These are phyloP conservation scores for Penicillium longicatenatum DNA, from an alignment of 495 filamentous ascomycete species.

Conservation along the genomic window DNA sequence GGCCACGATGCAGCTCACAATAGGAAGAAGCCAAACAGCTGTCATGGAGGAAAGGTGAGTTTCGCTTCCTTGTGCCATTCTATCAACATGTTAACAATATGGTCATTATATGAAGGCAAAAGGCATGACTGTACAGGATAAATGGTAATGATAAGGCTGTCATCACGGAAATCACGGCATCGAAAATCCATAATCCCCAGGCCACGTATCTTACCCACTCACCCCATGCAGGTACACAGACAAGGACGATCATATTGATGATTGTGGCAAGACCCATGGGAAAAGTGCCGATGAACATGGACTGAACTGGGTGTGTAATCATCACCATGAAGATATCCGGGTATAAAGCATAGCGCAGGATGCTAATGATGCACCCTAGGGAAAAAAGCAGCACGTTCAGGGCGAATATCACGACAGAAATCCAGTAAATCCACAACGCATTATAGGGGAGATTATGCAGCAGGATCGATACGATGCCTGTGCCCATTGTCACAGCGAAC, in stretches of 20 bases:
- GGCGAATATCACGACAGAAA: constrained; percentile 55
- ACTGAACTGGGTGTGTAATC: constrained; percentile 59
- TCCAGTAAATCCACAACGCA: constrained; percentile 51
- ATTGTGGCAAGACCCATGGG: constrained; percentile 67
- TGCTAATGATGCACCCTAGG: constrained; percentile 39
- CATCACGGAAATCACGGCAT: constrained; percentile 52
- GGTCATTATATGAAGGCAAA: neutral
- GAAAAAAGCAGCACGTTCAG: constrained; percentile 57
- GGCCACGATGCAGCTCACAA: constrained; percentile 61
- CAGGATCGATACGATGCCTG: constrained; percentile 63
- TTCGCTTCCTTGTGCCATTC: constrained; percentile 34
- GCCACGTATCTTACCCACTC: constrained; percentile 37
- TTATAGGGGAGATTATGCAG: constrained; percentile 60
- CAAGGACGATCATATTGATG: constrained; percentile 56
- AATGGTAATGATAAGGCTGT: constrained; percentile 57
- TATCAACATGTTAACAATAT: constrained; percentile 10
- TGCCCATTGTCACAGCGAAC: constrained; percentile 65
- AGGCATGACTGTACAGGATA: neutral
- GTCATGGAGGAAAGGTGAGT: constrained; percentile 53
- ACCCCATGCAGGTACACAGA: constrained; percentile 59
- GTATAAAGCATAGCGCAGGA: constrained; percentile 59
- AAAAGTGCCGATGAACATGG: constrained; percentile 62
- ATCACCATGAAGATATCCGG: constrained; percentile 57
- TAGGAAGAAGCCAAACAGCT: constrained; percentile 61
- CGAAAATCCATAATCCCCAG: constrained; percentile 63